Evolutionary conservation across 2,329 filamentous ascomycete genomes (phyloP).

Genomic region (Salinomyces thailandicus): DNA sequence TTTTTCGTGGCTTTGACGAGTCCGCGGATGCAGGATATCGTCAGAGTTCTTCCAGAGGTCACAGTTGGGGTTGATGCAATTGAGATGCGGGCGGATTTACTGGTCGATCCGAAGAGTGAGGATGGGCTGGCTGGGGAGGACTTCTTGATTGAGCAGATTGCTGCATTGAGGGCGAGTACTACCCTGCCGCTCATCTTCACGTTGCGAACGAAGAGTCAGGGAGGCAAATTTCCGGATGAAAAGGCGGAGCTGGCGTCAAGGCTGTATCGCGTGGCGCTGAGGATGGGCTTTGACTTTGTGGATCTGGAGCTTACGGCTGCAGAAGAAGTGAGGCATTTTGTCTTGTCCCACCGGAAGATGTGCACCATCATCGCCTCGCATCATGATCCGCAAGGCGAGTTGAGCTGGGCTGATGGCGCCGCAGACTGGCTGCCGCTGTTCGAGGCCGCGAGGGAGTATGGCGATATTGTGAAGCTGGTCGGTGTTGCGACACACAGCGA

Average conservation of each 20-base stretch:
- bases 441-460: slow-evolving; percentile 80
- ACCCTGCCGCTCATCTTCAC: slow-evolving; percentile 85
- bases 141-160: slow-evolving; percentile 71
- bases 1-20: slow-evolving; percentile 91
- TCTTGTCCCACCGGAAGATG: slow-evolving; percentile 46
- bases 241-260: slow-evolving; percentile 51
- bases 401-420: slow-evolving; percentile 68
- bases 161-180: slow-evolving; percentile 61
- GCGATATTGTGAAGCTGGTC: slow-evolving; percentile 89
- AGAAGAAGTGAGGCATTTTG: slow-evolving; percentile 55
- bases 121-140: slow-evolving; percentile 54
- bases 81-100: slow-evolving; percentile 83
- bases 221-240: slow-evolving; percentile 75
- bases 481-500: slow-evolving; percentile 65
- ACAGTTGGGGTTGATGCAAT: slow-evolving; percentile 84
- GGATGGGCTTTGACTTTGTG: slow-evolving; percentile 81
- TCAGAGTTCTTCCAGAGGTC: slow-evolving; percentile 57
- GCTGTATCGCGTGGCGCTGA: slow-evolving; percentile 68
- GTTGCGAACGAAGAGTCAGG: slow-evolving; percentile 73
- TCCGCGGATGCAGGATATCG: slow-evolving; percentile 56
- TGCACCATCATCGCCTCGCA: slow-evolving; percentile 90
- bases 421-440: slow-evolving; percentile 76
- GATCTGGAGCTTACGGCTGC: slow-evolving; percentile 87
- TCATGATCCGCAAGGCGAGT: slow-evolving; percentile 67
- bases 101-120: slow-evolving; percentile 57